These are phyloP conservation scores for Kernera saxatilis DNA, from an alignment of 345 rosid species.

Conservation along the genomic window DNA sequence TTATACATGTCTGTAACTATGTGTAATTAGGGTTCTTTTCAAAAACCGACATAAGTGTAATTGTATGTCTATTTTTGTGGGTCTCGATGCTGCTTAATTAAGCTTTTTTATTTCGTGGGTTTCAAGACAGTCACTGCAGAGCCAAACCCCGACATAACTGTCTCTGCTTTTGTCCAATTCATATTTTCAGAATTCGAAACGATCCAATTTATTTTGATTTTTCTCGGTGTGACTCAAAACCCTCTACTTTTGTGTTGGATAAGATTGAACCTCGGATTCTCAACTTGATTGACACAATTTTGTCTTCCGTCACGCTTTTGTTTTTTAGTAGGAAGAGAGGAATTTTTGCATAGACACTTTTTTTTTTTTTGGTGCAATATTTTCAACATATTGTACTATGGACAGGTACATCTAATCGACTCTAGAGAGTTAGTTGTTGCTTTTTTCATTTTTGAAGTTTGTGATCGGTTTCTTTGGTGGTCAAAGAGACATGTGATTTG, in stretches of 20 bases:
- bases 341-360: too few relatives aligned
- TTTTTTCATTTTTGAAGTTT: too few relatives aligned
- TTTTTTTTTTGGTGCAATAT: too few relatives aligned
- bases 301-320: too few relatives aligned
- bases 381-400: too few relatives aligned
- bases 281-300: not conserved
- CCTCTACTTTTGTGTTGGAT: not conserved
- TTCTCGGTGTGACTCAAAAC: not conserved
- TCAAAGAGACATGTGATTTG: too few relatives aligned
- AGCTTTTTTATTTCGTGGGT: not conserved
- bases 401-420: too few relatives aligned
- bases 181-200: not conserved
- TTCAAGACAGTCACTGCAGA: slow-evolving; percentile 16
- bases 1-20: not conserved
- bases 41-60: slow-evolving; percentile 12
- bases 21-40: not conserved
- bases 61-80: slow-evolving; percentile 13
- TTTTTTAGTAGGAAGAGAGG: too few relatives aligned
- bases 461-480: too few relatives aligned
- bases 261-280: not conserved
- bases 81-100: slow-evolving; percentile 25
- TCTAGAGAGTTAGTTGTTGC: too few relatives aligned
- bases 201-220: not conserved
- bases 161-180: not conserved
- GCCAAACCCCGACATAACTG: slow-evolving; percentile 23